phyloP scores from a whole-genome alignment of 345 rosid genomes.

The Jatropha curcas region DNA sequence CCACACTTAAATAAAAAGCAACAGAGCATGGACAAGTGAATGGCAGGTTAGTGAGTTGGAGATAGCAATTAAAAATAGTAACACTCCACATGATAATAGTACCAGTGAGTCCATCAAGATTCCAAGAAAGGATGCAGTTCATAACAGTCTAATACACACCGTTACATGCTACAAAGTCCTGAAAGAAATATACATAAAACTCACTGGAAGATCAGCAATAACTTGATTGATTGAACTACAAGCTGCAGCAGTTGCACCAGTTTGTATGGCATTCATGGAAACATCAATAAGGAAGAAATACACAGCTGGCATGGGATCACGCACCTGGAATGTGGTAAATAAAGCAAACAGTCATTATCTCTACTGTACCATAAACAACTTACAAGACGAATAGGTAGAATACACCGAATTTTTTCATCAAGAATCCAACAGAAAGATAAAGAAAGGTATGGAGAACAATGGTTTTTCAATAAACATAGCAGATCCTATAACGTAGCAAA shows the following conservation, averaged over 20 bases:
- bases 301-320: constrained; percentile 98
- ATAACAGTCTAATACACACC: not conserved
- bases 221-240: constrained; percentile 96
- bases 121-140: not conserved
- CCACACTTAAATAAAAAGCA: not conserved
- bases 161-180: not conserved
- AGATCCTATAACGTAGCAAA: constrained; percentile 30
- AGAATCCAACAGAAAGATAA: not conserved
- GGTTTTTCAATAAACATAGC: not conserved
- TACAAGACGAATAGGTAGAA: not conserved
- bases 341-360: not conserved
- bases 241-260: constrained; percentile 97
- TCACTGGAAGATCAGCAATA: constrained; percentile 88
- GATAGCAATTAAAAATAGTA: no score
- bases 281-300: constrained; percentile 95
- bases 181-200: constrained; percentile 23
- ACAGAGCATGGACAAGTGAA: not conserved
- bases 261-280: constrained; percentile 89
- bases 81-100: not conserved
- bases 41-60: no score
- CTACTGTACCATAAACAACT: not conserved
- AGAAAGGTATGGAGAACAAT: not conserved
- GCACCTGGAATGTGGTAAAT: constrained; percentile 53
- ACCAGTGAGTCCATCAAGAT: not conserved
- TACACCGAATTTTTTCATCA: not conserved